Evolutionary conservation across 1,284 basidiomycete species (phyloP).

Genomic region (Golubevia sp.): DNA sequence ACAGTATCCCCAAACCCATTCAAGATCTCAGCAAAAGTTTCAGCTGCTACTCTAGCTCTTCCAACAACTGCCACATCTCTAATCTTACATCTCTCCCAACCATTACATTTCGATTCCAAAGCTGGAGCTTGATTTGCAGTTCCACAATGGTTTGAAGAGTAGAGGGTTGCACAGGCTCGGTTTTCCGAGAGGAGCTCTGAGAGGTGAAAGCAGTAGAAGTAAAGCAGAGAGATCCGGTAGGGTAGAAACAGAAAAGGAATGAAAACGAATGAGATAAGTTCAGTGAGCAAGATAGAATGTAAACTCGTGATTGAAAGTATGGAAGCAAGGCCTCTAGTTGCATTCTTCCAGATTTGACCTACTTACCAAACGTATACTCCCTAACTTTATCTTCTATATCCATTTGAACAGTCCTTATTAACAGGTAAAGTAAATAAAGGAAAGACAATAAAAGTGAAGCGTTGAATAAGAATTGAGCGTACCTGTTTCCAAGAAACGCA

Average conservation of each 20-base stretch:
- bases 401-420: constrained; percentile 84
- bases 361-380: constrained; percentile 83
- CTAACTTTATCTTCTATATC: constrained; percentile 87
- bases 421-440: constrained; percentile 80
- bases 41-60: constrained; percentile 84
- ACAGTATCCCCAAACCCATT: constrained; percentile 96
- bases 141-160: constrained; percentile 64
- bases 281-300: constrained; percentile 1
- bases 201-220: constrained; percentile 55
- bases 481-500: too few species aligned
- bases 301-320: too few species aligned
- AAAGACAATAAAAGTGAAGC: constrained; percentile 81
- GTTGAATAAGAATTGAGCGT: constrained; percentile 93
- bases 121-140: constrained; percentile 64
- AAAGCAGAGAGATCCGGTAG: not conserved
- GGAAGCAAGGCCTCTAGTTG: too few species aligned
- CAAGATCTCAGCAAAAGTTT: constrained; percentile 92
- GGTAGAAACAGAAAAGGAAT: not conserved
- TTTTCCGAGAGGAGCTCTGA: not conserved
- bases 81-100: constrained; percentile 95
- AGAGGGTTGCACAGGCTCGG: constrained; percentile 71
- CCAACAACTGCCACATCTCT: constrained; percentile 88
- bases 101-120: constrained; percentile 78
- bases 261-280: not conserved
- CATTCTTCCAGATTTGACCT: too few species aligned